phyloP scores from a whole-genome alignment of 306 rosid species.

The Dryas drummondii region DNA sequence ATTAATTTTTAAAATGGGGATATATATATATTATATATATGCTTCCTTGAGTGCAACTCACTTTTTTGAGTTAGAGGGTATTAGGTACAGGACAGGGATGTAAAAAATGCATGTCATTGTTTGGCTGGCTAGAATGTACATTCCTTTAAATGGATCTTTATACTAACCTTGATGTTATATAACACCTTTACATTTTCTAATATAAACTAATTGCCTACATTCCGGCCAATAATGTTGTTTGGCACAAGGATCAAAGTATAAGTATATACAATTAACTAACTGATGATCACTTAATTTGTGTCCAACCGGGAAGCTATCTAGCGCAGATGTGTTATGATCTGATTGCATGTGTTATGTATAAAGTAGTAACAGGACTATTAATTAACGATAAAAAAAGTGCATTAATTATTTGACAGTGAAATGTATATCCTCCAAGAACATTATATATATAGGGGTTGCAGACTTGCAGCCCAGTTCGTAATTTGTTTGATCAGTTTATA shows the following conservation, averaged over 20 bases:
- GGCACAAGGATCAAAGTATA: neutral
- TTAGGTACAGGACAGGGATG: constrained; percentile 70
- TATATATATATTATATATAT: too few relatives aligned
- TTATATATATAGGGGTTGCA: neutral
- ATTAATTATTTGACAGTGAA: too few relatives aligned
- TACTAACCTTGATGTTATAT: constrained; percentile 47
- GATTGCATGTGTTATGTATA: too few relatives aligned
- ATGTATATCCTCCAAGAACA: too few relatives aligned
- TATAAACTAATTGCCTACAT: neutral
- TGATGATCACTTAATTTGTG: neutral
- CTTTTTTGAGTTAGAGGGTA: constrained; percentile 36
- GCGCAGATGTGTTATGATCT: too few relatives aligned
- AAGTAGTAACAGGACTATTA: too few relatives aligned
- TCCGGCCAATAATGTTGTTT: neutral
- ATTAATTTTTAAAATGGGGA: neutral
- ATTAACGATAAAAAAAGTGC: too few relatives aligned
- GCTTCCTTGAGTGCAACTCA: constrained; percentile 66
- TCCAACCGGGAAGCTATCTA: too few relatives aligned
- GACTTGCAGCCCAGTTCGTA: neutral
- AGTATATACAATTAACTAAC: neutral
- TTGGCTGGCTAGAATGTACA: constrained; percentile 27
- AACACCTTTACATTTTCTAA: constrained; percentile 39
- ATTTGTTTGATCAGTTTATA: neutral
- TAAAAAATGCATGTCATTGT: constrained; percentile 28
- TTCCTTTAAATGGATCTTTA: constrained; percentile 37